Evolutionary conservation across 805 yeast species (phyloP).

Genomic region (Vanderwaltozyma polyspora): DNA sequence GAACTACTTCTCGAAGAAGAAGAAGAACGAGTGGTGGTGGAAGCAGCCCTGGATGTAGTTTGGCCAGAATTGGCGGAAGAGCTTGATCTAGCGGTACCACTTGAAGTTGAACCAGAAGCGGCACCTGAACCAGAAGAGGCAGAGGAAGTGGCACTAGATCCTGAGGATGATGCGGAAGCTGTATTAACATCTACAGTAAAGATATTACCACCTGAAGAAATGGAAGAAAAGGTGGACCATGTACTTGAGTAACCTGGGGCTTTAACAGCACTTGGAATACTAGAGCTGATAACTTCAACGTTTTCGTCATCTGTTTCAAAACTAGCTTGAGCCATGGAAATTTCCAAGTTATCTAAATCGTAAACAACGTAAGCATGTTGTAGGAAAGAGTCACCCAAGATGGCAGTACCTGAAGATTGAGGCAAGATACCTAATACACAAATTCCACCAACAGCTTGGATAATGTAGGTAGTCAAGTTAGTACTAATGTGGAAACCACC

Average conservation of each 20-base stretch:
- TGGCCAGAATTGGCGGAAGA: neutral
- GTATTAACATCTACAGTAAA: constrained; percentile 8
- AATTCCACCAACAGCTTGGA: constrained; percentile 10
- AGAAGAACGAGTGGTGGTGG: neutral
- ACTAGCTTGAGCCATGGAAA: constrained; percentile 40
- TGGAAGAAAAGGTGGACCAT: constrained; percentile 22
- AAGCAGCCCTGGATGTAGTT: neutral
- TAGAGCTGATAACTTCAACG: constrained; percentile 15
- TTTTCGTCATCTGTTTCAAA: constrained; percentile 10
- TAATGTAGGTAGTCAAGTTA: constrained; percentile 31
- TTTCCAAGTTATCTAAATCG: constrained; percentile 37
- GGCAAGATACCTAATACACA: constrained; percentile 38
- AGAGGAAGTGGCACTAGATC: neutral
- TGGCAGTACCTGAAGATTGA: constrained; percentile 19
- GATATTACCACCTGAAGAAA: constrained; percentile 22
- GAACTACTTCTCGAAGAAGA: neutral
- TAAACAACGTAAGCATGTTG: constrained; percentile 47
- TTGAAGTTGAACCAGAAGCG: constrained; percentile 1
- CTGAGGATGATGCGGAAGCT: constrained; percentile 1
- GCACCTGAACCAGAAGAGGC: constrained; percentile 1
- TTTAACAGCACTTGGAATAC: constrained; percentile 38
- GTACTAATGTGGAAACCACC: constrained; percentile 47
- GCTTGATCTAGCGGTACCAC: neutral
- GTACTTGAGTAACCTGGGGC: constrained; percentile 41
- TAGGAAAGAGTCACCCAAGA: constrained; percentile 50